Evolutionary conservation across 2,329 filamentous ascomycete species (phyloP).

Genomic region (Elsinoe necatrix): DNA sequence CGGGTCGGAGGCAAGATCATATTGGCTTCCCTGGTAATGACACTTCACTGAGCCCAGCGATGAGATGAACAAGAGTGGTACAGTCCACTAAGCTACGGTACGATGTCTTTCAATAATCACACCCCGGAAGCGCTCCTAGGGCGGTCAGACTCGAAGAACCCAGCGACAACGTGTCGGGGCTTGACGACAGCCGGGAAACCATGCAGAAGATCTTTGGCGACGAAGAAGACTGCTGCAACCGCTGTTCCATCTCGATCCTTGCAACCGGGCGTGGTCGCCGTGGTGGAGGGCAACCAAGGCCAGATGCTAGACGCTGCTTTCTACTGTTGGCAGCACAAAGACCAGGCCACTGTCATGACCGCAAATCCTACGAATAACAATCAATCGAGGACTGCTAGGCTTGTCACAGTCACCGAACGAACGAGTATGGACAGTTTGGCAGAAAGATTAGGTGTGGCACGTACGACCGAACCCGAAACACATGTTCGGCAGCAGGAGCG

Average conservation of each 20-base stretch:
- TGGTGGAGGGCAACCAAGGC: constrained; percentile 44
- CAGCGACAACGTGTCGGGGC: constrained; percentile 76
- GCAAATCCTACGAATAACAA: constrained; percentile 21
- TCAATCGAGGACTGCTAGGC: background rate
- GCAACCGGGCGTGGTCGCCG: constrained; percentile 33
- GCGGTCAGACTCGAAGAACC: constrained; percentile 77
- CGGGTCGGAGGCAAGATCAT: background rate
- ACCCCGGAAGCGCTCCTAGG: constrained; percentile 74
- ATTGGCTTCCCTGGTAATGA: too few species aligned
- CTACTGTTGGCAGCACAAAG: constrained; percentile 94
- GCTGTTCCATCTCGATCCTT: constrained; percentile 25
- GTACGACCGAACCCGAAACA: background rate
- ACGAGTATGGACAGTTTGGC: constrained; percentile 82
- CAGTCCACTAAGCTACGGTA: background rate
- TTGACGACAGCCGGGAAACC: constrained; percentile 74
- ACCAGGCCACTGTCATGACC: constrained; percentile 55
- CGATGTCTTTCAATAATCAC: constrained; percentile 17
- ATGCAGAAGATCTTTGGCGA: constrained; percentile 64
- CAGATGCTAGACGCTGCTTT: constrained; percentile 48
- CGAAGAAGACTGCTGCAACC: constrained; percentile 32
- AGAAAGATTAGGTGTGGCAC: constrained; percentile 55
- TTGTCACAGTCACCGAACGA: constrained; percentile 49
- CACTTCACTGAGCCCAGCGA: too few species aligned
- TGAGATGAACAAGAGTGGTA: too few species aligned
- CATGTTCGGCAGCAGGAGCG: background rate